These are phyloP conservation scores for Fragaria ananassa DNA, from an alignment of 306 rosid species.

Conservation along the genomic window DNA sequence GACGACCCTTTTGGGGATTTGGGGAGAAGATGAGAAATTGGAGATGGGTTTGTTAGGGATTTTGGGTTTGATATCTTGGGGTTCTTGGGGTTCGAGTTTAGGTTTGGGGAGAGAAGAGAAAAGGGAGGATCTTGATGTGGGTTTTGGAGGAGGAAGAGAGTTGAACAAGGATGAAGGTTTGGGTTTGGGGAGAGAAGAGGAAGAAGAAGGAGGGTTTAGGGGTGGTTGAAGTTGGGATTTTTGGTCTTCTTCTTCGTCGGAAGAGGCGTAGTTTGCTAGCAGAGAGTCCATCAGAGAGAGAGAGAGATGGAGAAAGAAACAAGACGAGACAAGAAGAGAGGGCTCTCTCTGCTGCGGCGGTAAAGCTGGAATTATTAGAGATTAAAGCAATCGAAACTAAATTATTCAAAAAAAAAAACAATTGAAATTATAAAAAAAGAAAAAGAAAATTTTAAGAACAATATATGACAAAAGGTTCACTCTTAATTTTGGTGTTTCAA, in stretches of 20 bases:
- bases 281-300: conserved; percentile 58
- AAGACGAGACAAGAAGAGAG: too few relatives aligned
- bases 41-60: conserved; percentile 18
- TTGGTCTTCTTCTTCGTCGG: conserved; percentile 61
- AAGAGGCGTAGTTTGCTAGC: conserved; percentile 75
- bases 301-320: too few relatives aligned
- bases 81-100: conserved; percentile 25
- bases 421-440: too few relatives aligned
- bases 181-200: background rate
- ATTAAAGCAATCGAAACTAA: too few relatives aligned
- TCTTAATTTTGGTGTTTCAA: too few relatives aligned
- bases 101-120: conserved; percentile 58
- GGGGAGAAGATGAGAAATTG: conserved; percentile 19
- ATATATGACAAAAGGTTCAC: too few relatives aligned
- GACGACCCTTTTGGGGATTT: conserved; percentile 51
- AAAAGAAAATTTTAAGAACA: too few relatives aligned
- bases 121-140: conserved; percentile 25
- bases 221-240: conserved; percentile 13
- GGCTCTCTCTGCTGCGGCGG: too few relatives aligned
- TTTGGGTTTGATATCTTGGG: conserved; percentile 25
- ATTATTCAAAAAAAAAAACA: too few relatives aligned
- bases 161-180: background rate
- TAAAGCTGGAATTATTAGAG: too few relatives aligned
- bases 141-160: conserved; percentile 9
- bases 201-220: background rate